Base-by-base conservation (phyloP, 768 basidiomycete species). In the Galerina marginata region DNA sequence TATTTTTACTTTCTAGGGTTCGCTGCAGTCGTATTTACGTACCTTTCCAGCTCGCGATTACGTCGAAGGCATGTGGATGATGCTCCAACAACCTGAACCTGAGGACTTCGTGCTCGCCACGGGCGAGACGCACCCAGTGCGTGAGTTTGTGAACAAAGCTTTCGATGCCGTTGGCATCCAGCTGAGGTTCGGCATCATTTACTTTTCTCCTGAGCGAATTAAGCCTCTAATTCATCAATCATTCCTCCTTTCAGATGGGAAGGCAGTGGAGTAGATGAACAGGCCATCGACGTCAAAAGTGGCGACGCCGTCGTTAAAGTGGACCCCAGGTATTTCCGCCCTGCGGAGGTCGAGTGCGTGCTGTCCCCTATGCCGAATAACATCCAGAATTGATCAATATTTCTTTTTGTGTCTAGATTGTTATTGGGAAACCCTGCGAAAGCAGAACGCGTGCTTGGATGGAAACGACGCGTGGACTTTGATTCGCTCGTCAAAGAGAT, bases 61-160 rank as follows among this genome's bases (percentile, higher is more conserved):
- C 72, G 91, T 97, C 9, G 96, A 98, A 76, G 96, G 96, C 42
- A 97, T 97, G 96, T 97, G 95, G 95, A 83, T 83, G 70, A 95
- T 99, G 87, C 87, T 98, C 46, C 96, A 99, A 74, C 94, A 96
- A 74, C 80, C 88, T 6, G 61, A 68, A 20, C 79, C 96, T 1
- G 87, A 95, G 9, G 96, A 99, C 77, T 99, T 92, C 69, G 95
- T 97, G 54, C 91, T 97, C 47, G 95, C 95, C 0, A 97, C 95
- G 1, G 95, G 95, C 29, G 96, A 99, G 81, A 98, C 94, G 33
- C 96, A 99, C 74, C 87, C 87, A 42, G 96, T 99, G 26, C 88
- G 93, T 58, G 95, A 98, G 77, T 97, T 88, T 66, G 93, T 98
- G 67, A 87, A 95, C 71, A 94, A 92, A 75, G 74, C 96, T 16